Evolutionary conservation across 768 basidiomycete genomes (phyloP).

Genomic region (Suillus weaverae): DNA sequence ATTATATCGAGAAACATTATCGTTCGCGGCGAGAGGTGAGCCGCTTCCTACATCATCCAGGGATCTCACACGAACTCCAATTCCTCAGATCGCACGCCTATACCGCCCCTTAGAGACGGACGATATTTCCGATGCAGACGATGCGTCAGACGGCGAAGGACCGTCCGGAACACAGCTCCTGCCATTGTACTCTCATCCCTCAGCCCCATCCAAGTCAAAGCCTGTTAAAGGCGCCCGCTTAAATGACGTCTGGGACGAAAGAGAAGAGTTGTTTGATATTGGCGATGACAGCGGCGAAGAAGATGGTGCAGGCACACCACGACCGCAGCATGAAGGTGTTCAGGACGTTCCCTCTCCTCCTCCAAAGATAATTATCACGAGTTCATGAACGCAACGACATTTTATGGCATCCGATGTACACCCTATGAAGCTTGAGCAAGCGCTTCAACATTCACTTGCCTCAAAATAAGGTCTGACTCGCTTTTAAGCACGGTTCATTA

Average conservation of each 20-base stretch:
- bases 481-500: conserved; percentile 12
- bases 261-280: conserved; percentile 72
- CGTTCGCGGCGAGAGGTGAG: conserved; percentile 76
- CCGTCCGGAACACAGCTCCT: conserved; percentile 54
- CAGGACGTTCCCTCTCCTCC: conserved; percentile 18
- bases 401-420: conserved; percentile 27
- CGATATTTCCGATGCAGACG: conserved; percentile 51
- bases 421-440: not conserved
- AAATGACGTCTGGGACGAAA: conserved; percentile 74
- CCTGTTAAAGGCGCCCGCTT: conserved; percentile 38
- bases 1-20: conserved; percentile 72
- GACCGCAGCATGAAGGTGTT: conserved; percentile 10
- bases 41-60: conserved; percentile 5
- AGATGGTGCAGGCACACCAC: conserved; percentile 22
- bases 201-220: conserved; percentile 29
- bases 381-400: conserved; percentile 18
- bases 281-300: conserved; percentile 66
- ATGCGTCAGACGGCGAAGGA: conserved; percentile 43
- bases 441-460: not conserved
- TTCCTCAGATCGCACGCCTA: conserved; percentile 65
- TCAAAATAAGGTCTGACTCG: not conserved
- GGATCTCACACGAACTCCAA: not conserved
- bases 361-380: conserved; percentile 29
- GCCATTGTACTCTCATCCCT: conserved; percentile 42
- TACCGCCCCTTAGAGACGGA: conserved; percentile 70